These are phyloP conservation scores for Xylaria sp. DNA, from an alignment of 2,329 filamentous ascomycete genomes.

Conservation along the genomic window DNA sequence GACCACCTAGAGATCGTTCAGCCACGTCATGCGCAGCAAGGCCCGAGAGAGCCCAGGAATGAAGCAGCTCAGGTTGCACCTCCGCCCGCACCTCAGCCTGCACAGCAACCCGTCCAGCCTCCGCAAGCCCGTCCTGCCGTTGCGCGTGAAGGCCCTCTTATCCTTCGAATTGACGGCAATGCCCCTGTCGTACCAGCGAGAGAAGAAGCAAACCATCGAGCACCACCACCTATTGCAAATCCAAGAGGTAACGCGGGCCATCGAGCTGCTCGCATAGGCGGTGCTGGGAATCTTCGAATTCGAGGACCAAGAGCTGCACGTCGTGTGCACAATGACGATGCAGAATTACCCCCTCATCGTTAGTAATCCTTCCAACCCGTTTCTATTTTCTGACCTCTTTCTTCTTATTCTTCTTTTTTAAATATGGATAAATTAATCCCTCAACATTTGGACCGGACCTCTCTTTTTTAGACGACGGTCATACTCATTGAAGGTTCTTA, in stretches of 20 bases:
- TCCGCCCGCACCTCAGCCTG: constrained; percentile 9
- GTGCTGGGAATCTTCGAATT: constrained; percentile 33
- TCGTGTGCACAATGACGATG: constrained; percentile 11
- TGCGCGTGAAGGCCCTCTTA: constrained; percentile 62
- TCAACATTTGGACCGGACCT: no score
- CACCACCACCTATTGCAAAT: constrained; percentile 25
- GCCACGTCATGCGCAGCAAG: constrained; percentile 34
- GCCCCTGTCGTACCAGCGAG: constrained; percentile 36
- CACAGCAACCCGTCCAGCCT: constrained; percentile 17
- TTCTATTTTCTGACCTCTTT: no score
- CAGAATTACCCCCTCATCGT: constrained; percentile 48
- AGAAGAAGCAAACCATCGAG: constrained; percentile 32
- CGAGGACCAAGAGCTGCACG: constrained; percentile 35
- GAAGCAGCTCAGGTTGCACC: constrained; percentile 22
- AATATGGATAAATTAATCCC: no score
- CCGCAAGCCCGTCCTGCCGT: constrained; percentile 46
- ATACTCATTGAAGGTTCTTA: not conserved
- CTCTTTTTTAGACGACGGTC: not conserved
- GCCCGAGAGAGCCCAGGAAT: constrained; percentile 41
- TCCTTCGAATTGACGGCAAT: constrained; percentile 57
- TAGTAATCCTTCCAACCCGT: not conserved
- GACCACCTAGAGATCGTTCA: constrained; percentile 30
- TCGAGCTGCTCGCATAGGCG: constrained; percentile 38
- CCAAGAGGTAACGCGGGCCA: constrained; percentile 39
- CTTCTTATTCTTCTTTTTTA: not conserved